phyloP scores from a whole-genome alignment of 352 stramenopile genomes.

The Pythium phragmitis region DNA sequence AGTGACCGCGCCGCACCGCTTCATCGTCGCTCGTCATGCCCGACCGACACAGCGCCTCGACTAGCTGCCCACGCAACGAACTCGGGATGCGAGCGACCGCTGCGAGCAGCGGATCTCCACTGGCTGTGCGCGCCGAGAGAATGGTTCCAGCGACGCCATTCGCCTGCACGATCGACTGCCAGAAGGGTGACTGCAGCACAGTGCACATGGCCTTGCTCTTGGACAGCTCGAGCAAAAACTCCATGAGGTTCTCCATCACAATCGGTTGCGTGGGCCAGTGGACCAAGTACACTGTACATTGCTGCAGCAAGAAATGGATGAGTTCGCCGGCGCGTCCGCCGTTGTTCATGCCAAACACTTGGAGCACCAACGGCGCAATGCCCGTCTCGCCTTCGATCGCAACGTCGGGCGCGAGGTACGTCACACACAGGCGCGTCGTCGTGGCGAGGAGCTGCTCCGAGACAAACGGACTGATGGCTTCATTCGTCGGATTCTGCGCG shows the following conservation, averaged over 20 bases:
- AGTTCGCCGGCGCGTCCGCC: slow-evolving; percentile 54
- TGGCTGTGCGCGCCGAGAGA: slow-evolving; percentile 27
- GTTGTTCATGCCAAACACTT: slow-evolving; percentile 67
- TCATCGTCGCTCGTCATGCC: slow-evolving; percentile 61
- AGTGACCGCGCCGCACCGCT: slow-evolving; percentile 42
- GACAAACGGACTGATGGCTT: slow-evolving; percentile 73
- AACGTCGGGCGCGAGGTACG: slow-evolving; percentile 62
- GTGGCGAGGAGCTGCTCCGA: slow-evolving; percentile 74
- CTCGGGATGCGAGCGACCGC: slow-evolving; percentile 62
- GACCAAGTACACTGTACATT: slow-evolving; percentile 66
- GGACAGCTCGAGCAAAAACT: slow-evolving; percentile 68
- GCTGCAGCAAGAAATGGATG: slow-evolving; percentile 70
- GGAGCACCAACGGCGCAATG: slow-evolving; percentile 45
- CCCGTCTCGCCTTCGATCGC: slow-evolving; percentile 34
- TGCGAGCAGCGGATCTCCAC: slow-evolving; percentile 34
- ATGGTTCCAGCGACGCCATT: slow-evolving; percentile 67
- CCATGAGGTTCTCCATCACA: slow-evolving; percentile 82
- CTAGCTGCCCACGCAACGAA: slow-evolving; percentile 56
- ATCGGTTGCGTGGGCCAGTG: slow-evolving; percentile 82
- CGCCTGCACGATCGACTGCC: slow-evolving; percentile 70
- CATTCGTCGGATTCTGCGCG: slow-evolving; percentile 50
- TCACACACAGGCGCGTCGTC: slow-evolving; percentile 71
- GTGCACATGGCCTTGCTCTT: slow-evolving; percentile 61
- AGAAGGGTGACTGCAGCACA: slow-evolving; percentile 55
- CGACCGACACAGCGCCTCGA: slow-evolving; percentile 67